Evolutionary conservation across 148 eudicot species (phyloP).

Genomic region (Polygonum aviculare): DNA sequence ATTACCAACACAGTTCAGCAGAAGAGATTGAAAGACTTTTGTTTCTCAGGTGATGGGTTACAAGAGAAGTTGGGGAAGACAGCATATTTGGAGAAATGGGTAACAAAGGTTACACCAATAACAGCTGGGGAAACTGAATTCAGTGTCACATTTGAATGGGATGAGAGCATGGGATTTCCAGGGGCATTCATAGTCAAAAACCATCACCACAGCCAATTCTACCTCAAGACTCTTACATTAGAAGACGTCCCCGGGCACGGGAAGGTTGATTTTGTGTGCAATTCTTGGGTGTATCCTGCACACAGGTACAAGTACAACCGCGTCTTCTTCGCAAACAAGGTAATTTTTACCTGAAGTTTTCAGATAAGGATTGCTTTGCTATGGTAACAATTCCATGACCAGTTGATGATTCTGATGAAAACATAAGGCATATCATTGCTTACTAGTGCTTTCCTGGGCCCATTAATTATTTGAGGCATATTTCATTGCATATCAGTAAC

Average conservation of each 20-base stretch:
- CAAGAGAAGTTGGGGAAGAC: slow-evolving; percentile 50
- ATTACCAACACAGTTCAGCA: no score
- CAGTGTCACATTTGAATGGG: slow-evolving; percentile 62
- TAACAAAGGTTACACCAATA: slow-evolving; percentile 29
- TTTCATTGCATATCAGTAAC: not conserved
- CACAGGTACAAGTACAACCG: slow-evolving; percentile 61
- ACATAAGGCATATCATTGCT: not conserved
- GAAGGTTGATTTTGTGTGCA: slow-evolving; percentile 50
- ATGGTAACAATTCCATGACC: not conserved
- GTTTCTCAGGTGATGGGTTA: slow-evolving; percentile 30
- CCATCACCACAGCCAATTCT: slow-evolving; percentile 58
- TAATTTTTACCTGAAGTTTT: slow-evolving; percentile 17
- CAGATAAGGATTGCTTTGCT: not conserved
- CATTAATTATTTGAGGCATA: not conserved
- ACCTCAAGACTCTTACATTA: slow-evolving; percentile 55
- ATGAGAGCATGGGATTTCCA: slow-evolving; percentile 56
- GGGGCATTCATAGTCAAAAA: slow-evolving; percentile 63
- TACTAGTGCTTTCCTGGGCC: not conserved
- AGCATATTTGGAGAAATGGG: slow-evolving; percentile 59
- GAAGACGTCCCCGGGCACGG: slow-evolving; percentile 61
- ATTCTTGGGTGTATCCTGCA: slow-evolving; percentile 87
- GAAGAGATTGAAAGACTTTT: not conserved
- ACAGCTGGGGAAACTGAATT: slow-evolving; percentile 43
- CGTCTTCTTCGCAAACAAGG: slow-evolving; percentile 82
- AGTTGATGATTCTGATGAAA: not conserved